These are phyloP conservation scores for Mucor plumbeus DNA, from an alignment of 371 early-diverging fungal genomes.

Conservation along the genomic window DNA sequence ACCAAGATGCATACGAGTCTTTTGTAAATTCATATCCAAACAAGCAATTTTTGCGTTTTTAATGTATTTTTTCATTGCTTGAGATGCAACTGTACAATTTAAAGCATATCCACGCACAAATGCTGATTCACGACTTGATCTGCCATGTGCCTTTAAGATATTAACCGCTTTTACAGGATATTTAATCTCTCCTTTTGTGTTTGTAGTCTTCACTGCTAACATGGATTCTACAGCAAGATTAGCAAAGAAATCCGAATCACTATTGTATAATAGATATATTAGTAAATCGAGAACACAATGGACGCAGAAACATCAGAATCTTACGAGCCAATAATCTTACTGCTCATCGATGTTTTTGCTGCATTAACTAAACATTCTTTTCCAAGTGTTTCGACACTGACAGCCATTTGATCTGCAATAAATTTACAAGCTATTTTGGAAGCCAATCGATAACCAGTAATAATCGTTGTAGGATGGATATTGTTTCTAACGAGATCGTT, in stretches of 20 bases:
- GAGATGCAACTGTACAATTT: constrained; percentile 98
- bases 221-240: constrained; percentile 97
- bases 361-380: constrained; percentile 94
- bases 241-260: constrained; percentile 95
- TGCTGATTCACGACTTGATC: constrained; percentile 89
- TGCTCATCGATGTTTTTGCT: constrained; percentile 98
- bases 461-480: constrained; percentile 98
- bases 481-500: constrained; percentile 97
- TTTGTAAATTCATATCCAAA: constrained; percentile 99
- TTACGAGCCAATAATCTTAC: constrained; percentile 96
- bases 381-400: constrained; percentile 91
- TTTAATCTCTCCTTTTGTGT: constrained; percentile 84
- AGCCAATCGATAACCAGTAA: constrained; percentile 97
- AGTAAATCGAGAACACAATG: too few relatives aligned
- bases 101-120: constrained; percentile 97
- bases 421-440: constrained; percentile 98
- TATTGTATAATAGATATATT: constrained; percentile 18
- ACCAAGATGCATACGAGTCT: constrained; percentile 97
- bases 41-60: constrained; percentile 96
- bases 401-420: constrained; percentile 95
- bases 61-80: constrained; percentile 93
- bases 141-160: constrained; percentile 99
- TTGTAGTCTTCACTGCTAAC: constrained; percentile 88
- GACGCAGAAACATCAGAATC: constrained; percentile 10
- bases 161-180: constrained; percentile 99